Conservation (phyloP, 1,284 basidiomycete species). For the Ceratobasidium sp. region DNA sequence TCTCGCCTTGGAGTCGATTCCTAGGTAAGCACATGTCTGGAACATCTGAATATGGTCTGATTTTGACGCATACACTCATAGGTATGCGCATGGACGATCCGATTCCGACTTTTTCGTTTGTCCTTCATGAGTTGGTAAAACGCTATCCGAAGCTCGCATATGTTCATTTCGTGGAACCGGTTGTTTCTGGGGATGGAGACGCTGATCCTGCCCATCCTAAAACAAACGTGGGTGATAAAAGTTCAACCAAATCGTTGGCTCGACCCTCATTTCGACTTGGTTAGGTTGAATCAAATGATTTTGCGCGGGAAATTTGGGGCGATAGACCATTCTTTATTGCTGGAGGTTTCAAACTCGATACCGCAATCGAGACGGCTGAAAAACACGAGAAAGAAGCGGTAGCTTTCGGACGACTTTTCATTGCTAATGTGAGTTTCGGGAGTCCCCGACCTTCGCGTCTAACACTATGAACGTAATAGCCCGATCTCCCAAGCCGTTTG, state of each 20-base stretch:
- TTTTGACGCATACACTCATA: neutral
- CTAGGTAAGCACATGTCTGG: conserved; percentile 40
- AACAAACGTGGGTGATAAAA: conserved; percentile 50
- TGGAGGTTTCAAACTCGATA: conserved; percentile 49
- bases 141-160: conserved; percentile 11
- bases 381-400: conserved; percentile 48
- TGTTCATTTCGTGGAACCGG: conserved; percentile 35
- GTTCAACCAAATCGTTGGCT: conserved; percentile 42
- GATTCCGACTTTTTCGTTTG: conserved; percentile 37
- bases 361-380: conserved; percentile 45
- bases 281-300: conserved; percentile 4
- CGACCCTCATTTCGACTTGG: conserved; percentile 42
- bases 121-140: conserved; percentile 1
- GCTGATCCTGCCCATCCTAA: conserved; percentile 48
- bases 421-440: conserved; percentile 46
- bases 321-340: conserved; percentile 45
- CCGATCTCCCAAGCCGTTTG: conserved; percentile 52
- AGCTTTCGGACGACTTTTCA: conserved; percentile 53
- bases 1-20: conserved; percentile 50
- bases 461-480: conserved; percentile 44
- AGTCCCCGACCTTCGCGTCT: neutral
- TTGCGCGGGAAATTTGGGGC: neutral
- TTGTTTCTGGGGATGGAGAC: conserved; percentile 39
- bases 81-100: conserved; percentile 34
- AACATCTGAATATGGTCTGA: neutral